Evolutionary conservation across 1,139 yeast genomes (phyloP), one percentile per base, ranked within the genome.

Genomic region (Diutina mesorugosa): DNA sequence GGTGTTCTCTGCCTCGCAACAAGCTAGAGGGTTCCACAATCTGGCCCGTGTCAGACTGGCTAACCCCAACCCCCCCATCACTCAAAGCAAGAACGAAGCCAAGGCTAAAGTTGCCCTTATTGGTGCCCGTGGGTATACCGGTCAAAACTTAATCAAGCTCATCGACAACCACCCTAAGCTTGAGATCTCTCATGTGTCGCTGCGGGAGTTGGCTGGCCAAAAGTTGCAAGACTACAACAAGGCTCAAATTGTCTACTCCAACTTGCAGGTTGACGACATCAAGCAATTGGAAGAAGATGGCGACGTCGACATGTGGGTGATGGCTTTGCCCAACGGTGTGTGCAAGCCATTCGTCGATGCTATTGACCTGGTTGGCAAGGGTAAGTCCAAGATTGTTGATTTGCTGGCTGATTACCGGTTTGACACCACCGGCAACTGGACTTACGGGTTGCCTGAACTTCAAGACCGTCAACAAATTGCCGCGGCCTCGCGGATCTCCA

Each of bases 41-140:
- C 58, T 57, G 46, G 41, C 46, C 9, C 26, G 29, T 3, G 47
- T 54, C 16, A 47, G 55, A 61, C 64, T 74, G 58, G 70, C 86
- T 51, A 81, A 85, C 68, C 93, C 95, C 57, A 87, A 85, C 67
- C 90, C 91, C 12, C 93, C 95, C 26, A 63, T 80, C 53, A 76
- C 76, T 59, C 75, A 78, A 58, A 95, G 90, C 45, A 69, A 80
- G 54, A 87, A 84, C 72, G 75, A 77, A 53, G 69, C 74, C 56
- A 81, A 80, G 59, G 75, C 89, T 47, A 83, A 82, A 59, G 91
- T 95, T 55, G 99, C 97, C 1, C 80, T 93, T 64, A 91, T 93
- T 67, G 99, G 99, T 64, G 99, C 99, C 50, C 86, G 99, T 73
- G 99, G 99, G 48, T 90, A 83, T 72, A 91, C 98, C 38, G 99